Evolutionary conservation across 257 asterid species (phyloP).

Genomic region (Orobanche coerulescens): DNA sequence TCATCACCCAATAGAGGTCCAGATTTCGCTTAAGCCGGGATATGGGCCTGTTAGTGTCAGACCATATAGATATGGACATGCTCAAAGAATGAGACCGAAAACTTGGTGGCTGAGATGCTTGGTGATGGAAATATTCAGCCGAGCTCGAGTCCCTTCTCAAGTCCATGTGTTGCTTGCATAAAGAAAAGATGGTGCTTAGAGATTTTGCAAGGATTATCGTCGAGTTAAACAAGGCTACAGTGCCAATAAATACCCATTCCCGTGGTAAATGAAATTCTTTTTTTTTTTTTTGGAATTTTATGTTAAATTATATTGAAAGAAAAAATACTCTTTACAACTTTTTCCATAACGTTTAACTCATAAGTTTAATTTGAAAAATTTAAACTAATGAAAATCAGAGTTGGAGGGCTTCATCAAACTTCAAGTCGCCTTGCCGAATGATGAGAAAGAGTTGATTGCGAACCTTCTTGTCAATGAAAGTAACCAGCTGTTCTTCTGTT

Average conservation of each 20-base stretch:
- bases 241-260: constrained; percentile 13
- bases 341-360: not conserved
- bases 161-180: not conserved
- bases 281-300: too few species aligned
- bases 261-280: constrained; percentile 3
- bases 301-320: too few species aligned
- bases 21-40: too few species aligned
- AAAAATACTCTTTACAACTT: constrained; percentile 16
- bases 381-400: too few species aligned
- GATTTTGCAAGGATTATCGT: not conserved
- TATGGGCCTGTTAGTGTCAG: too few species aligned
- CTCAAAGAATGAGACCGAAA: constrained; percentile 4
- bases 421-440: too few species aligned
- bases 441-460: too few species aligned
- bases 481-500: too few species aligned
- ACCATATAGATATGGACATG: too few species aligned
- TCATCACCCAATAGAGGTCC: too few species aligned
- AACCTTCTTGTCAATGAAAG: too few species aligned
- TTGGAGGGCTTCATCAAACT: too few species aligned
- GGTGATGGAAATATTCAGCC: not conserved
- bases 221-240: not conserved
- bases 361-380: not conserved
- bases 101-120: not conserved
- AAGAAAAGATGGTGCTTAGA: not conserved
- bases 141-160: not conserved